Base-by-base conservation (phyloP, 805 yeast species). In the Candida schatavii region DNA sequence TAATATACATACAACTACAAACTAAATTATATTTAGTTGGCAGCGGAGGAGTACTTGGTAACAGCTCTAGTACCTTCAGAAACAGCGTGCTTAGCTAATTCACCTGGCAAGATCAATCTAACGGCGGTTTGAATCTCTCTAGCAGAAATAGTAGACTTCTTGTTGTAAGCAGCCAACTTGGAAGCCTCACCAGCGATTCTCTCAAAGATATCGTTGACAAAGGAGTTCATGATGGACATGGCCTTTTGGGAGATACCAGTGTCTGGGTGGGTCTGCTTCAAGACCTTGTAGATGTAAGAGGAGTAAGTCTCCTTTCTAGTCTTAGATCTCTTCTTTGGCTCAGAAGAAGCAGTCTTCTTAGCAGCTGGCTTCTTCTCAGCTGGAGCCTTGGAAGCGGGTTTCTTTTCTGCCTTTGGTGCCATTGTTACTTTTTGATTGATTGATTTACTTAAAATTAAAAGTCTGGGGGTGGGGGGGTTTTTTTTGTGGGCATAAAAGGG, bases 361-460 rank as follows among this genome's bases (percentile, higher is more conserved):
- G 67, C 67, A 46, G 67, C 67, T 47, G 67, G 67, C 59, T 62
- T 62, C 64, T 62, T 62, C 54, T 62, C 67, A 54, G 67, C 67
- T 49, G 67, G 67, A 35, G 66, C 66, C 55, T 62, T 62, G 46
- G 67, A 60, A 45, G 67, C 67, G 35, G 67, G 67, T 56, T 62
- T 62, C 66, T 62, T 62, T 54, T 62, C 67, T 48, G 67, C 67
- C 51, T 62, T 61, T 46, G 66, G 66, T 41, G 67, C 66, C 66
- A 61, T 61, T 52, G 42, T 56, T 42, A 32, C 19, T 21, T 37
- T 21, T 22, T 28, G 18, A 11, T 19, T 36, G 11, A 21, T 13
- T 13, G 38, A 35, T 35, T 35, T 21, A 6, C 7, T 6, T 6
- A 29, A 29, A 13, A 13, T 17, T 11, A 37, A 30, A 29, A 29